Evolutionary conservation across 495 filamentous ascomycete genomes (phyloP).

Genomic region (Trichoderma virens): DNA sequence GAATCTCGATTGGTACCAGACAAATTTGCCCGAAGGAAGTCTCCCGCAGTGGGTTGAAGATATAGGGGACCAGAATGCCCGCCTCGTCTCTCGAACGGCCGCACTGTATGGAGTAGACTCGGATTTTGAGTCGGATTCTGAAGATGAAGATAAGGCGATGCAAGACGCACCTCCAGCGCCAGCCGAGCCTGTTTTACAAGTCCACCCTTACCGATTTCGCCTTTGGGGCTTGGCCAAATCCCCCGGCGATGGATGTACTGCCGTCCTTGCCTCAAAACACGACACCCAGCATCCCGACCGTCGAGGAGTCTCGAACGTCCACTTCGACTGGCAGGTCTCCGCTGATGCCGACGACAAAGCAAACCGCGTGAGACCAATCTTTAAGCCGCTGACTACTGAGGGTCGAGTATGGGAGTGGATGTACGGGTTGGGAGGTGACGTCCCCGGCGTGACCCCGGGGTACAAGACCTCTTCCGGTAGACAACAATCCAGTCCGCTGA

Average conservation of each 20-base stretch:
- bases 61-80: background rate
- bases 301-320: conserved; percentile 31
- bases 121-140: conserved; percentile 10
- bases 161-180: conserved; percentile 12
- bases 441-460: conserved; percentile 23
- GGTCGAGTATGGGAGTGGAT: conserved; percentile 37
- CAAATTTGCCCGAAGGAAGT: conserved; percentile 23
- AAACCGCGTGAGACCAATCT: background rate
- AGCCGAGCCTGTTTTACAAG: conserved; percentile 19
- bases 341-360: background rate
- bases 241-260: conserved; percentile 35
- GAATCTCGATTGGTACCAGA: conserved; percentile 37
- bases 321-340: conserved; percentile 28
- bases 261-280: conserved; percentile 31
- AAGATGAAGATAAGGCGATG: conserved; percentile 12
- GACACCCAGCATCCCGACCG: conserved; percentile 31
- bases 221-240: conserved; percentile 37
- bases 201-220: conserved; percentile 36
- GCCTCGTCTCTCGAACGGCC: background rate
- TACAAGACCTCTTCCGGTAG: background rate
- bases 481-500: conserved; percentile 13
- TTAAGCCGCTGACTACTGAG: conserved; percentile 32
- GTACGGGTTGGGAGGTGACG: conserved; percentile 37
- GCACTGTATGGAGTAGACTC: background rate
- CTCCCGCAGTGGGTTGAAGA: conserved; percentile 34